These are phyloP conservation scores for Escallonia rubra DNA, from an alignment of 129 eudicot species.

Conservation along the genomic window DNA sequence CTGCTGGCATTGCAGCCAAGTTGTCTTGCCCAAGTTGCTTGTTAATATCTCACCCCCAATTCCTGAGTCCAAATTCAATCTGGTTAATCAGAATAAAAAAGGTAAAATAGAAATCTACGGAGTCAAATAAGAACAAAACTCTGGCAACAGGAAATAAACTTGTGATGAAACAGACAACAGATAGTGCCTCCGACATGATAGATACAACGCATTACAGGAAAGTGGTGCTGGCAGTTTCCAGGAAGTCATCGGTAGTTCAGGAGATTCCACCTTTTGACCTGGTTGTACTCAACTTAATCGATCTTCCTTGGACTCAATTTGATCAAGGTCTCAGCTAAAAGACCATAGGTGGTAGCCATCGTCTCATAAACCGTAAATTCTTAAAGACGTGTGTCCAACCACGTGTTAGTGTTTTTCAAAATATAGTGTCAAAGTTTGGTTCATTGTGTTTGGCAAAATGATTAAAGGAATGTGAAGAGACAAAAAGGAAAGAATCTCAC, in stretches of 20 bases:
- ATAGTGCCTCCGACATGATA: conserved; percentile 24
- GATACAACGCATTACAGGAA: conserved; percentile 19
- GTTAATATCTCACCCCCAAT: not conserved
- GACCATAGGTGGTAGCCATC: not conserved
- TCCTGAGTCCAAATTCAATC: too few species aligned
- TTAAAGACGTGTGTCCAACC: too few species aligned
- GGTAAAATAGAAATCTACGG: too few species aligned
- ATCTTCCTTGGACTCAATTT: conserved; percentile 2
- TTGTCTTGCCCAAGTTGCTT: not conserved
- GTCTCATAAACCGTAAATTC: not conserved
- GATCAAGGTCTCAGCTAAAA: not conserved
- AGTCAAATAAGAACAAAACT: too few species aligned
- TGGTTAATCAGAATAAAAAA: too few species aligned
- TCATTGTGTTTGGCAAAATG: too few species aligned
- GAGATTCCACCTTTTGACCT: conserved; percentile 5
- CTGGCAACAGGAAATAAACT: too few species aligned
- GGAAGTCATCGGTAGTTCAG: conserved; percentile 13
- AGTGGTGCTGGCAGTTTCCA: conserved; percentile 20
- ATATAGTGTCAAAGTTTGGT: too few species aligned
- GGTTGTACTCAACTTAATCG: not conserved
- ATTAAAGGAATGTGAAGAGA: too few species aligned
- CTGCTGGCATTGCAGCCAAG: not conserved
- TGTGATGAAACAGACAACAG: conserved; percentile 12
- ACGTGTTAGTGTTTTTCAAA: too few species aligned
- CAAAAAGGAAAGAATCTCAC: too few species aligned